phyloP scores from a whole-genome alignment of 345 rosid species.

The Eucalyptus erythrocorys region DNA sequence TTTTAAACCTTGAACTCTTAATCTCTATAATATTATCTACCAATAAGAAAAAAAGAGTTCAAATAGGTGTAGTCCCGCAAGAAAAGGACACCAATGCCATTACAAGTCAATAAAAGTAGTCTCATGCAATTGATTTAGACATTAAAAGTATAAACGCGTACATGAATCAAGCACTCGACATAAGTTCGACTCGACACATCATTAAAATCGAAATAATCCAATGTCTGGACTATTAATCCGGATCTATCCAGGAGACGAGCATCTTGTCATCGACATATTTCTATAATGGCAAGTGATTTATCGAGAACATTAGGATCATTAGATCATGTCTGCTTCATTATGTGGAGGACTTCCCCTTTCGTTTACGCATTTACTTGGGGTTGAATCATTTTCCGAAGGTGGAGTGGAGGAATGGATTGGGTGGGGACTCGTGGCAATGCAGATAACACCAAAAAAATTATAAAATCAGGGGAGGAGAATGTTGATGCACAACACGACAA shows the following conservation, averaged over 20 bases:
- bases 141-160: background rate
- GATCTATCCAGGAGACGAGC: background rate
- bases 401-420: background rate
- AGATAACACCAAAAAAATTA: background rate
- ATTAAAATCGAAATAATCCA: background rate
- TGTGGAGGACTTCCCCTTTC: background rate
- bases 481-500: slow-evolving; percentile 53
- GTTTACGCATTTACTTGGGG: background rate
- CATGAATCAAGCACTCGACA: background rate
- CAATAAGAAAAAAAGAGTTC: background rate
- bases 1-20: background rate
- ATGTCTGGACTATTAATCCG: background rate
- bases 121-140: background rate
- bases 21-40: background rate
- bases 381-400: background rate
- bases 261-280: background rate
- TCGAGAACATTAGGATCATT: background rate
- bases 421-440: background rate
- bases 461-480: slow-evolving; percentile 12
- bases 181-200: background rate
- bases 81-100: background rate
- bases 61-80: background rate
- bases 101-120: background rate
- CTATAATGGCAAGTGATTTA: background rate
- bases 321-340: background rate